These are phyloP conservation scores for Aureobasidium sp. DNA, from an alignment of 2,329 filamentous ascomycete genomes.

Conservation along the genomic window DNA sequence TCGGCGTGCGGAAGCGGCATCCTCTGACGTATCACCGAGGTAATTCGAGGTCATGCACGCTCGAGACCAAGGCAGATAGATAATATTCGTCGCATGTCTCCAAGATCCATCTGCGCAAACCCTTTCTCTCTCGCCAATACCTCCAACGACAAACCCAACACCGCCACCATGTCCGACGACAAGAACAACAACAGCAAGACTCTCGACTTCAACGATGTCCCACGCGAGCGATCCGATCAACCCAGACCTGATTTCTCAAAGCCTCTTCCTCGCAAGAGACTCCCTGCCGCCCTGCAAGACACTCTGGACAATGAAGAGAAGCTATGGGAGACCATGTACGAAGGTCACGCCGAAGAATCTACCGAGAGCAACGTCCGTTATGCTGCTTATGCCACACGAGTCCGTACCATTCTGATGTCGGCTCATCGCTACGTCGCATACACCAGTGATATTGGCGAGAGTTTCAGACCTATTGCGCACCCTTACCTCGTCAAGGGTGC, in stretches of 20 bases:
- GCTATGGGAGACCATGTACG: conserved; percentile 67
- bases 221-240: conserved; percentile 32
- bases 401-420: conserved; percentile 60
- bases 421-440: conserved; percentile 96
- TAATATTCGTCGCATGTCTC: not conserved
- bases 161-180: conserved; percentile 4
- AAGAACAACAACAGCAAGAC: conserved; percentile 14
- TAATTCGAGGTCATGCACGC: not conserved
- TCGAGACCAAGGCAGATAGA: not conserved
- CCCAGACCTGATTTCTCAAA: conserved; percentile 39
- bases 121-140: not conserved
- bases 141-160: not conserved
- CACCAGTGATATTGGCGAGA: conserved; percentile 89
- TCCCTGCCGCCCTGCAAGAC: conserved; percentile 47
- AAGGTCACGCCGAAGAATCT: conserved; percentile 67
- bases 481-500: conserved; percentile 71
- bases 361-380: conserved; percentile 83
- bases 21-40: not conserved
- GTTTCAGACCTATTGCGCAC: conserved; percentile 86
- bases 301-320: conserved; percentile 56
- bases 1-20: not conserved
- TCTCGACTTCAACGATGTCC: conserved; percentile 27
- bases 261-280: conserved; percentile 41
- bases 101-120: conserved; percentile 9
- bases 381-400: conserved; percentile 77